Base-by-base conservation (phyloP, 805 yeast genomes). In the Wickerhamiella alocasiicola region DNA sequence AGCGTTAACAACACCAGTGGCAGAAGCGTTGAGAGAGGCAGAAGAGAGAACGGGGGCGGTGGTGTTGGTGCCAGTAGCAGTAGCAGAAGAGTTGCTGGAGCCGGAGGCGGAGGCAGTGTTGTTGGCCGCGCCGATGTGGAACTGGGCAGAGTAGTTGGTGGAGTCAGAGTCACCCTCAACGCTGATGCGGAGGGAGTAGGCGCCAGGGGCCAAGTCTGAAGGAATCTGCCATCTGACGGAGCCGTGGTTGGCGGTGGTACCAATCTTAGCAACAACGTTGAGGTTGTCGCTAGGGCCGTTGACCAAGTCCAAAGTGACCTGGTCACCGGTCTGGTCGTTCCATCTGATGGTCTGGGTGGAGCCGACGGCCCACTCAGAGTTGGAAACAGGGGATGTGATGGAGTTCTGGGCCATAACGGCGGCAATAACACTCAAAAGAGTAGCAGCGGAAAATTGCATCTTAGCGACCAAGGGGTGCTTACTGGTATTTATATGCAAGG, bases 211-310 rank as follows among this genome's bases (percentile, higher is more conserved):
- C 24, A 61, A 26, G 29, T 47, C 42, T 38, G 42, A 35, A 32
- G 66, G 66, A 28, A 62, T 53, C 25, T 47, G 45, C 66, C 66
- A 62, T 36, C 51, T 46, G 9, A 44, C 44, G 31, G 56, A 52
- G 42, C 65, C 66, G 38, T 53, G 54, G 58, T 62, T 62, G 39
- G 54, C 44, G 39, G 49, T 39, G 44, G 51, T 40, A 41, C 58
- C 57, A 47, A 62, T 58, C 42, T 61, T 55, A 42, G 60, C 45
- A 13, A 57, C 62, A 15, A 55, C 47, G 24, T 44, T 34, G 43
- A 62, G 51, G 49, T 59, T 46, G 46, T 43, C 42, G 33, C 63
- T 35, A 33, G 50, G 44, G n/a, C 66, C 66, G 43, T 54, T 25
- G 45, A 46, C 45, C 36, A 62, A 54, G 31, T 47, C 42, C 26